Conservation (phyloP, 495 filamentous ascomycete genomes). For the Lophiostoma macrostomum region DNA sequence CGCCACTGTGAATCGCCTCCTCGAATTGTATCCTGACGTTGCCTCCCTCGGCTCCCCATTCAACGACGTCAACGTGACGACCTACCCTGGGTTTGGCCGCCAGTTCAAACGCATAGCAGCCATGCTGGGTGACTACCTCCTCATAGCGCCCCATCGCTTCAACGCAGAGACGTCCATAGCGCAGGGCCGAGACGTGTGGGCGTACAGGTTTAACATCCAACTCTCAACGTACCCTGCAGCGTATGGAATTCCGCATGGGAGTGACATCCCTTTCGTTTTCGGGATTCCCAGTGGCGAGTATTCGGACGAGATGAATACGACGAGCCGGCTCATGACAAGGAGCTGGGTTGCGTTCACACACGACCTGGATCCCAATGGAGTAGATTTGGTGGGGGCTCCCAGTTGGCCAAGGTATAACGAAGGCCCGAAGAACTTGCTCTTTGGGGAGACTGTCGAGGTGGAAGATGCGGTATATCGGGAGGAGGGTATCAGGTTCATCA, state of each 20-base stretch:
- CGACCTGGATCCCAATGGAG: constrained; percentile 60
- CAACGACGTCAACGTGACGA: constrained; percentile 55
- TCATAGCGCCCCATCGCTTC: constrained; percentile 57
- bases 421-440: no score
- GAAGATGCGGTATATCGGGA: no score
- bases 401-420: neutral
- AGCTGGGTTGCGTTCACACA: constrained; percentile 63
- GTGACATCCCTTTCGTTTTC: constrained; percentile 6
- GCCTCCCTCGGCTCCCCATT: constrained; percentile 53
- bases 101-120: constrained; percentile 70
- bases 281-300: no score
- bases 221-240: constrained; percentile 51
- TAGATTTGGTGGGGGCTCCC: neutral
- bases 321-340: constrained; percentile 53
- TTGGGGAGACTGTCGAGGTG: no score
- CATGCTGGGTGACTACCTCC: constrained; percentile 65
- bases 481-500: no score
- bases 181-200: constrained; percentile 59
- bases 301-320: constrained; percentile 53
- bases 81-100: constrained; percentile 62
- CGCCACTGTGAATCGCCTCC: constrained; percentile 46
- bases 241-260: neutral
- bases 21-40: constrained; percentile 52
- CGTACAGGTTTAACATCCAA: constrained; percentile 65
- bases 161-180: constrained; percentile 50